Evolutionary conservation across 2,329 filamentous ascomycete genomes (phyloP).

Genomic region (Daldinia eschscholtzii): DNA sequence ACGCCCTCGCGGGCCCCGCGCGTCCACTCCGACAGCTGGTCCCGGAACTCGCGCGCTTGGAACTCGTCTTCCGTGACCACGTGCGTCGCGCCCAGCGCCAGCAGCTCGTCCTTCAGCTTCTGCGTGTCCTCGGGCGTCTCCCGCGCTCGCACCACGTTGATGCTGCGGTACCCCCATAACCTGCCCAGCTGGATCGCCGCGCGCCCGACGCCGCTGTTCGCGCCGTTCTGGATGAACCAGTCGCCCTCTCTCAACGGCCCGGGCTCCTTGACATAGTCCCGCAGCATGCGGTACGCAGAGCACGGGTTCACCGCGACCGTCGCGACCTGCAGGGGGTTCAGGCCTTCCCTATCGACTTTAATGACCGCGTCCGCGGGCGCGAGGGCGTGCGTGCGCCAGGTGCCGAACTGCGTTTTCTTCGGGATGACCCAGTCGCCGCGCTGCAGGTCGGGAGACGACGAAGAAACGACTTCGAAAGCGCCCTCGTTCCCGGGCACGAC

Average conservation of each 20-base stretch:
- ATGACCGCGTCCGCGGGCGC: constrained; percentile 61
- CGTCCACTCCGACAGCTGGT: constrained; percentile 74
- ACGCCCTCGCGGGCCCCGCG: constrained; percentile 78
- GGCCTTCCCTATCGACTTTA: constrained; percentile 72
- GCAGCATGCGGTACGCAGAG: constrained; percentile 93
- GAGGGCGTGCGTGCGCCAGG: constrained; percentile 92
- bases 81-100: constrained; percentile 67
- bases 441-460: constrained; percentile 69
- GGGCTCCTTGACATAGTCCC: constrained; percentile 75
- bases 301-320: constrained; percentile 94
- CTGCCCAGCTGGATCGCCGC: constrained; percentile 89
- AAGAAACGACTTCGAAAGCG: constrained; percentile 86
- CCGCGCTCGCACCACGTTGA: constrained; percentile 88
- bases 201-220: constrained; percentile 91
- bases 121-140: constrained; percentile 73
- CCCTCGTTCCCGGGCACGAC: constrained; percentile 92
- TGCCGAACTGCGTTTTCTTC: constrained; percentile 84
- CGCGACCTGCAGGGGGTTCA: constrained; percentile 83
- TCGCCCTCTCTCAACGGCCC: constrained; percentile 72
- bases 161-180: constrained; percentile 89
- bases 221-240: constrained; percentile 98
- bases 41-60: constrained; percentile 69
- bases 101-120: constrained; percentile 65
- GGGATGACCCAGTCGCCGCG: constrained; percentile 97
- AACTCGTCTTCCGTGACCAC: constrained; percentile 70